phyloP scores from a whole-genome alignment of 208 protist genomes.

The Leishmania arabica region DNA sequence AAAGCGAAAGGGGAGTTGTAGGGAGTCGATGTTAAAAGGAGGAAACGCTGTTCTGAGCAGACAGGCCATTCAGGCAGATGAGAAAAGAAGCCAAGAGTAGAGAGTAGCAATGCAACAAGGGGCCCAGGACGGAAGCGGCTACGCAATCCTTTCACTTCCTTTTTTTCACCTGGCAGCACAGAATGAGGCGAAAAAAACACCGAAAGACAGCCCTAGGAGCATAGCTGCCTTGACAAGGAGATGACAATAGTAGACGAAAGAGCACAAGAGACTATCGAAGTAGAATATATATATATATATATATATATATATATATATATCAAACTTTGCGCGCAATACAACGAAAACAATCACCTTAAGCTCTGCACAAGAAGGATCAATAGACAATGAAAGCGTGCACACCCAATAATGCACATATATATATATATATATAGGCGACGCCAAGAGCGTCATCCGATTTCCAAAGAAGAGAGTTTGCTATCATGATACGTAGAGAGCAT shows the following conservation, averaged over 20 bases:
- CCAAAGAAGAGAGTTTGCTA: neutral
- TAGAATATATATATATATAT: neutral
- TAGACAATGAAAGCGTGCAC: neutral
- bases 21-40: neutral
- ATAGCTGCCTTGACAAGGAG: neutral
- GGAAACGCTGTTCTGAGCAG: too few species aligned
- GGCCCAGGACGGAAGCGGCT: neutral
- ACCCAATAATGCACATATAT: neutral
- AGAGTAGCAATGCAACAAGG: neutral
- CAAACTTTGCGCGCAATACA: neutral
- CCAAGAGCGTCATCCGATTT: neutral
- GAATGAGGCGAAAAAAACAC: neutral
- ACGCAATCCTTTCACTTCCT: neutral
- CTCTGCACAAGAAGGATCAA: neutral
- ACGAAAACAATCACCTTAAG: neutral
- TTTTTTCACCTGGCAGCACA: neutral
- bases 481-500: constrained; percentile 28
- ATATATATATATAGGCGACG: neutral
- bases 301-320: neutral
- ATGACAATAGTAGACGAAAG: neutral
- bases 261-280: neutral
- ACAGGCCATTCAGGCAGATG: neutral
- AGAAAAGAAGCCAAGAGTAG: neutral
- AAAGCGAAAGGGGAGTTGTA: neutral
- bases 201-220: neutral